Evolutionary conservation across 352 stramenopile genomes (phyloP).

Genomic region (Globisporangium orthogonon): DNA sequence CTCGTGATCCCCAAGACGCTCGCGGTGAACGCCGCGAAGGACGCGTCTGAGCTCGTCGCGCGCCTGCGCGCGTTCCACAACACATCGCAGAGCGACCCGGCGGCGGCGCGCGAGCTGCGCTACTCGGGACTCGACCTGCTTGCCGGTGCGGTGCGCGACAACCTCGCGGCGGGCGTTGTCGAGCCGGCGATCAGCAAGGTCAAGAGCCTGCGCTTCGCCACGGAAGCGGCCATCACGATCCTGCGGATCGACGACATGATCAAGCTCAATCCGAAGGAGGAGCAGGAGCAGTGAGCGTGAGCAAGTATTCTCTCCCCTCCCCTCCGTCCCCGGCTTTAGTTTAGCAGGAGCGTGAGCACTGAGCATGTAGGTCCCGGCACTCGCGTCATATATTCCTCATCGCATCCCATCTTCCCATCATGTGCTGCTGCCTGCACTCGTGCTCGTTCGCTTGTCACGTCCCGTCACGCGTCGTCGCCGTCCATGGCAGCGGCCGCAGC

Average conservation of each 20-base stretch:
- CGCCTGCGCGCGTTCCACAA: conserved; percentile 96
- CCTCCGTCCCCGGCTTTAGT: background rate
- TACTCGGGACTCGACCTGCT: conserved; percentile 96
- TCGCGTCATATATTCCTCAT: background rate
- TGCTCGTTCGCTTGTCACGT: background rate
- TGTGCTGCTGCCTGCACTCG: background rate
- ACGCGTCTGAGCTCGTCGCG: conserved; percentile 97
- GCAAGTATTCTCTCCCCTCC: too few species aligned
- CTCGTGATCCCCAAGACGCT: conserved; percentile 92
- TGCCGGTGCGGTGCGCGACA: conserved; percentile 93
- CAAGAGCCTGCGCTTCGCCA: conserved; percentile 99
- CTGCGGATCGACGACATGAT: conserved; percentile 99
- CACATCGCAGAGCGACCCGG: conserved; percentile 87
- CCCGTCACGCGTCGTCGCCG: conserved; percentile 12
- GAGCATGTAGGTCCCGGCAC: conserved; percentile 7
- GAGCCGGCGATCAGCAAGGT: conserved; percentile 99
- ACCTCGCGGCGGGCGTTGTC: conserved; percentile 95
- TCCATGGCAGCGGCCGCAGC: conserved; percentile 17
- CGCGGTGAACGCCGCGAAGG: conserved; percentile 98
- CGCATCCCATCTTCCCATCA: too few species aligned
- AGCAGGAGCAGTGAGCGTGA: conserved; percentile 57
- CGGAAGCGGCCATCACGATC: conserved; percentile 99
- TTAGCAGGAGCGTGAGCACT: conserved; percentile 1
- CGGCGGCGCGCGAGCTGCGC: conserved; percentile 64
- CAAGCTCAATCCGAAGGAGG: conserved; percentile 91